Conservation (phyloP, 2,329 filamentous ascomycete species). For the Trichoderma sp. region DNA sequence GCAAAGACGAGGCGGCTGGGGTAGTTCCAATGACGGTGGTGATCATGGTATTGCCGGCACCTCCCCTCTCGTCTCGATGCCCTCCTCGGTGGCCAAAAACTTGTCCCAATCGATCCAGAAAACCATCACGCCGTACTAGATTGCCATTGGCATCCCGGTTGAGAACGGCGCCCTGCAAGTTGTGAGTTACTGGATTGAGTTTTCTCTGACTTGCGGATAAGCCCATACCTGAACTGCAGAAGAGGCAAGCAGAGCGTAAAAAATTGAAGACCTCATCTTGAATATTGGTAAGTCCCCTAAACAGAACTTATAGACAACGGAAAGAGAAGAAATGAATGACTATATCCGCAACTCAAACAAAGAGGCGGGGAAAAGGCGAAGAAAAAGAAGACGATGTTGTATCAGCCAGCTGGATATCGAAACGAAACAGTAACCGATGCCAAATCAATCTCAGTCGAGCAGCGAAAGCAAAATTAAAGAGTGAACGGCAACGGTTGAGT, state of each 20-base stretch:
- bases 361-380: constrained; percentile 19
- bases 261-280: constrained; percentile 32
- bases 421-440: constrained; percentile 20
- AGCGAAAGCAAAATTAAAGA: constrained; percentile 19
- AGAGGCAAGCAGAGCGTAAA: constrained; percentile 31
- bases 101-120: constrained; percentile 29
- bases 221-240: constrained; percentile 31
- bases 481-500: constrained; percentile 23
- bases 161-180: constrained; percentile 22
- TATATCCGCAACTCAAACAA: constrained; percentile 27
- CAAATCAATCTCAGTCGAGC: constrained; percentile 9
- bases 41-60: constrained; percentile 9
- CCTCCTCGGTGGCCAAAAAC: constrained; percentile 18
- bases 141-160: constrained; percentile 18
- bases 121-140: constrained; percentile 8
- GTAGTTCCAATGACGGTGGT: constrained; percentile 15
- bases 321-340: constrained; percentile 28
- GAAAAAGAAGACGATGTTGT: background rate
- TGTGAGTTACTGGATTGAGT: background rate
- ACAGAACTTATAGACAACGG: background rate
- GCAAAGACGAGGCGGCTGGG: constrained; percentile 34
- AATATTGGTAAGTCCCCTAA: background rate
- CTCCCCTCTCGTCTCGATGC: background rate
- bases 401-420: constrained; percentile 26
- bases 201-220: background rate